Evolutionary conservation across 305 asterid species (phyloP), one percentile per base, ranked within the genome.

Genomic region (Galium porrigens): DNA sequence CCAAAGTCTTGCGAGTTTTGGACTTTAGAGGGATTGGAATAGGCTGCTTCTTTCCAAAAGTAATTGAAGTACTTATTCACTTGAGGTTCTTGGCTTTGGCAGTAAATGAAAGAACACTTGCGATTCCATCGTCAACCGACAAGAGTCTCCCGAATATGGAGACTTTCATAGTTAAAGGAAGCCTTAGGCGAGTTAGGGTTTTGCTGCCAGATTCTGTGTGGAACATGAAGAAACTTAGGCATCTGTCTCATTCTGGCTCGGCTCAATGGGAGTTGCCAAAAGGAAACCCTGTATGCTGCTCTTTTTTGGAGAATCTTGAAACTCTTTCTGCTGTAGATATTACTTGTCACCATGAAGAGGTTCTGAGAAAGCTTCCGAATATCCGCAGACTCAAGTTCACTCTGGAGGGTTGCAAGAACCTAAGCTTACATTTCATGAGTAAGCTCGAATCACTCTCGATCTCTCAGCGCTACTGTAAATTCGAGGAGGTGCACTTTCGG

Each of bases 1-100:
- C 30, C 34, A 60, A 54, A 18, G 5, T 39, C 32, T 70, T 57
- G 2, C 59, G 69, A 59, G 49, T 65, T 11, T 51, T 76, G 64
- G 63, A 64, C 14, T 65, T 49, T 12, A 34, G 42, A 29, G 27
- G 18, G 15, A 61, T 64, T 20, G 6, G 27, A 7, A 32, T 41
- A 32, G 56, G 7, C 39, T 12, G 30, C 34, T 20, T 27, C 41
- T 37, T 68, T 64, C 60, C 63, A 20, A 27, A 11, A 3, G 69
- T 29, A 20, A 17, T n/a, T 1, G 56, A 58, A 33, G 17, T 2
- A 55, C 73, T 70, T 7, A 32, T 29, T 17, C 41, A 20, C 22
- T 25, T 62, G 36, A 25, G 34, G 66, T 62, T 41, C 36, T 18
- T 62, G 20, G 66, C 11, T 6, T 36, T 61, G 20, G 66, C 37